Base-by-base conservation (phyloP, 495 filamentous ascomycete species). In the Cercophora samala region DNA sequence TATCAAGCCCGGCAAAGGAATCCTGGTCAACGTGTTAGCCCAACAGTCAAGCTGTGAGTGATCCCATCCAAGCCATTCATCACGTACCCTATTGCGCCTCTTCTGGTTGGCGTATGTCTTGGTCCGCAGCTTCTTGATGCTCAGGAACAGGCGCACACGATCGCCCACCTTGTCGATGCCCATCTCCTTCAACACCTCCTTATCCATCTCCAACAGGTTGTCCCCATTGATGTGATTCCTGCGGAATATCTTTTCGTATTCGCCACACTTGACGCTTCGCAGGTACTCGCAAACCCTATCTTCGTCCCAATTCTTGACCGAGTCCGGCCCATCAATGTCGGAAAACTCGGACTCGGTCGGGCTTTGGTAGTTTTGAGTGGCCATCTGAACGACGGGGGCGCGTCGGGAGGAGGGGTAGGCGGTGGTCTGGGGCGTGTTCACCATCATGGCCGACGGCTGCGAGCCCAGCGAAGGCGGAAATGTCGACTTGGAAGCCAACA, bases 161-260 rank as follows among this genome's bases (percentile, higher is more conserved):
- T 99, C 96, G 60, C 95, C 95, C 64, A 99, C 90, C 78, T 97
- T 99, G 69, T 97, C 96, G 68, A 99, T 92, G 25, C 95, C 95
- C 87, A 99, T 93, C 73, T 99, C 95, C 78, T 98, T 96, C 65
- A 99, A 84, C 58, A 95, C 92, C 62, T 90, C 88, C 80, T 97
- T 96, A 75, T 99, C 95, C 78, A 97, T 94, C 78, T 99, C 95
- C 65, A 99, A 85, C 54, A 99, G 82, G 73, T 96, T 97, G 77
- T 96, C 93, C 63, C 95, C 95, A 73, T 93, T 98, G 80, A 99
- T 96, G 74, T 97, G 91, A 73, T 99, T 97, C 66, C 87, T 87
- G 81, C 89, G 89, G 73, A 99, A 99, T 29, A 97, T 77, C 67
- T 90, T 86, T 74, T 96, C 92, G 79, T 99, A 98, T 73, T 99